Conservation (phyloP, 306 rosid species). For the Dryas drummondii region DNA sequence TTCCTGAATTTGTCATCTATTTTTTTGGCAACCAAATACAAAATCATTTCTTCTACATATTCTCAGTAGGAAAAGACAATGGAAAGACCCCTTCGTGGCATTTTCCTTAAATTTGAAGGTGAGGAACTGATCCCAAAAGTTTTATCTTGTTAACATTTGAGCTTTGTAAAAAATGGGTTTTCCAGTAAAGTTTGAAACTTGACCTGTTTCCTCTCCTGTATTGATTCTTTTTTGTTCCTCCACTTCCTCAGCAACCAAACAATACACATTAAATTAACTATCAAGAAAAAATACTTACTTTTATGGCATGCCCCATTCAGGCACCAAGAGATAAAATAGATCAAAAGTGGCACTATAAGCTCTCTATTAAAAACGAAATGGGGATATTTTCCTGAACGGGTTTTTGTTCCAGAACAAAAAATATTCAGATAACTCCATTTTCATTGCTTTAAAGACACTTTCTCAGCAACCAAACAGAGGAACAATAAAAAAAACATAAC, state of each 20-base stretch:
- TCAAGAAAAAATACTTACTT: neutral
- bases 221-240: neutral
- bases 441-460: neutral
- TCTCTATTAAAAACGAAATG: neutral
- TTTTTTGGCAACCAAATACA: too few relatives aligned
- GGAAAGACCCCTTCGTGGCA: too few relatives aligned
- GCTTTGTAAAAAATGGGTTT: neutral
- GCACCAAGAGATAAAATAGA: neutral
- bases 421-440: neutral
- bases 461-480: constrained; percentile 15
- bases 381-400: neutral
- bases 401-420: neutral
- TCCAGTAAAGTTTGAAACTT: neutral
- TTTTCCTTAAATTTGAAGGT: too few relatives aligned
- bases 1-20: too few relatives aligned
- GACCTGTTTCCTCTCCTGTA: too few relatives aligned
- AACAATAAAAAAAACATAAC: neutral
- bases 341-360: neutral
- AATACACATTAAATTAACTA: neutral
- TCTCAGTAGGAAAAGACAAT: too few relatives aligned
- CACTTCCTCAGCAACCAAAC: constrained; percentile 3
- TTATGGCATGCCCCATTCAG: neutral
- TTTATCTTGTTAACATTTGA: neutral
- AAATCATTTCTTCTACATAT: too few relatives aligned
- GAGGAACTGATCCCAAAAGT: neutral